Conservation (phyloP, 345 rosid species). For the Pelargonium nanum region DNA sequence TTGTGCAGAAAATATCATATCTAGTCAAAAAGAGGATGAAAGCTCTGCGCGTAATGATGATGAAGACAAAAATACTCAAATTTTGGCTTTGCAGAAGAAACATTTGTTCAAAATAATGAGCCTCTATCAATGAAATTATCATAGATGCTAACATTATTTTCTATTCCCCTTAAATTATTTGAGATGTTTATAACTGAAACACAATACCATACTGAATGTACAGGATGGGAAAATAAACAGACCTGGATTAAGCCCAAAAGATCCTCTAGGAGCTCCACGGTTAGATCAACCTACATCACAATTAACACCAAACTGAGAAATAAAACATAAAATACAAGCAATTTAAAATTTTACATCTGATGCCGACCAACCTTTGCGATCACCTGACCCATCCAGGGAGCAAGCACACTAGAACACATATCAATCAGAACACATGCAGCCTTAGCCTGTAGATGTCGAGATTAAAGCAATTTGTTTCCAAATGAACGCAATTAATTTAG, state of each 20-base stretch:
- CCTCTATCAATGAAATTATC: constrained; percentile 1
- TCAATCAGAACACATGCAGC: constrained; percentile 75
- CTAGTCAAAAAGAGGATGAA: too few species aligned
- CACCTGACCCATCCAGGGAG: constrained; percentile 69
- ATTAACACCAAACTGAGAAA: not conserved
- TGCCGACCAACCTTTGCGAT: constrained; percentile 55
- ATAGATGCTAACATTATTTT: not conserved
- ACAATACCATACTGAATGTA: not conserved
- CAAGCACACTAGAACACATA: constrained; percentile 59
- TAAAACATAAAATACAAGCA: too few species aligned
- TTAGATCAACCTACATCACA: constrained; percentile 52
- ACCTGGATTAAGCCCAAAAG: constrained; percentile 73
- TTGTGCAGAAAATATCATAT: too few species aligned
- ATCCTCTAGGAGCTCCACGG: constrained; percentile 68
- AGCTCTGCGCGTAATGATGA: too few species aligned
- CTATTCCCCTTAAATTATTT: constrained; percentile 2
- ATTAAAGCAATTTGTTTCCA: not conserved
- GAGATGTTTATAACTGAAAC: not conserved
- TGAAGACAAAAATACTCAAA: too few species aligned
- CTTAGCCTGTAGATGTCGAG: constrained; percentile 41
- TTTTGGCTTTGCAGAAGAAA: too few species aligned
- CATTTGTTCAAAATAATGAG: not conserved
- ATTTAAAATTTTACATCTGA: not conserved
- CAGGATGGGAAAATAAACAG: constrained; percentile 8
- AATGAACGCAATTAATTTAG: not conserved